phyloP scores from a whole-genome alignment of 108 stramenopile genomes.

The Nitzschia sp. region DNA sequence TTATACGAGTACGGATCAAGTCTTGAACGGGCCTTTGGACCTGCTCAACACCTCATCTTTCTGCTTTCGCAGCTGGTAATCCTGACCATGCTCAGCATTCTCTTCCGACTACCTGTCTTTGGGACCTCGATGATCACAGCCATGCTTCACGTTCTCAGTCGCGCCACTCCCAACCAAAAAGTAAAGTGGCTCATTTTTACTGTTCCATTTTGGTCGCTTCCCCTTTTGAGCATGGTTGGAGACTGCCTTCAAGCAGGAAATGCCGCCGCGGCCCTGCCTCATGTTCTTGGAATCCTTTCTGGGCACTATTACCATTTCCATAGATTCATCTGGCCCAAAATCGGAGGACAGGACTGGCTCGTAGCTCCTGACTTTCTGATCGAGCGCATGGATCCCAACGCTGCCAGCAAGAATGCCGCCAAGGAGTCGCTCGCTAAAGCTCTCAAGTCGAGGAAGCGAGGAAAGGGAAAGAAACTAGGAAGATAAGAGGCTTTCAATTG shows the following conservation, averaged over 20 bases:
- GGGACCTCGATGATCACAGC: conserved; percentile 75
- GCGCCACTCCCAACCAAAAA: conserved; percentile 79
- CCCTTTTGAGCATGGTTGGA: conserved; percentile 74
- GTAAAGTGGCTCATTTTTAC: conserved; percentile 88
- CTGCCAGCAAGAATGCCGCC: conserved; percentile 33
- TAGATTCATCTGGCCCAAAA: conserved; percentile 82
- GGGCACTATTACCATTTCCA: conserved; percentile 88
- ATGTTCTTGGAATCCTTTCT: conserved; percentile 84
- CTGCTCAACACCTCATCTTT: conserved; percentile 78
- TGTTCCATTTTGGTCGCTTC: conserved; percentile 88
- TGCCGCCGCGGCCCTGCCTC: conserved; percentile 73
- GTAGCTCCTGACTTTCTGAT: conserved; percentile 70
- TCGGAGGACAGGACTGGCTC: conserved; percentile 87
- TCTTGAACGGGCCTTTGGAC: conserved; percentile 83
- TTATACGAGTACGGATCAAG: conserved; percentile 81
- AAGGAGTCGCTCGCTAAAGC: conserved; percentile 62
- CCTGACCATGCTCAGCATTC: conserved; percentile 51
- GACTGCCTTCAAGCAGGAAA: conserved; percentile 84
- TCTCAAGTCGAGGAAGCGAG: conserved; percentile 69
- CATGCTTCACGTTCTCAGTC: conserved; percentile 88
- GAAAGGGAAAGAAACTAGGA: conserved; percentile 79
- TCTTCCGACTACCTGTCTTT: conserved; percentile 85
- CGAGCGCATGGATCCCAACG: conserved; percentile 57
- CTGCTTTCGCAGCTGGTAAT: conserved; percentile 62
- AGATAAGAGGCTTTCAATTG: no score